Conservation (phyloP, 2,329 filamentous ascomycete species). For the Beauveria asiatica region DNA sequence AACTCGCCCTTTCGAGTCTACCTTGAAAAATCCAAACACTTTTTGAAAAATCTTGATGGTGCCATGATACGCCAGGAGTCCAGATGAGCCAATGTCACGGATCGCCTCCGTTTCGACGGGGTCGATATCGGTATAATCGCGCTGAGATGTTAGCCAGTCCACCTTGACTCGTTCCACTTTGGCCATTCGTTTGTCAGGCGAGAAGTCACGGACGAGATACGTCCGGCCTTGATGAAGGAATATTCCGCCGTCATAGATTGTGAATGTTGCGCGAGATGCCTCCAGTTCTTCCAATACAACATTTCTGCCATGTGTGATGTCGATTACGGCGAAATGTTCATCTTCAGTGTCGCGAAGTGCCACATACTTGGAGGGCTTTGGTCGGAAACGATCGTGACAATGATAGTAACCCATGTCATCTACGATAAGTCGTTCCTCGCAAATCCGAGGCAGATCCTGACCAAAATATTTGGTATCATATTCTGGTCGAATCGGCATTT, state of each 20-base stretch:
- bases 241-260: constrained; percentile 92
- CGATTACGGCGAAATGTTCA: constrained; percentile 88
- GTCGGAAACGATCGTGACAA: constrained; percentile 80
- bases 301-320: constrained; percentile 76
- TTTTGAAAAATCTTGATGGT: constrained; percentile 77
- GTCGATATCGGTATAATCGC: constrained; percentile 91
- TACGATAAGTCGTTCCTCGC: constrained; percentile 61
- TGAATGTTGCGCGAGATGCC: constrained; percentile 88
- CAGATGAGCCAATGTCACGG: constrained; percentile 54
- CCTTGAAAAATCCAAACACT: constrained; percentile 95
- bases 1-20: constrained; percentile 78
- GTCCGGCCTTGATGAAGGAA: constrained; percentile 93
- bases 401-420: constrained; percentile 81
- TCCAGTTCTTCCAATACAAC: constrained; percentile 91
- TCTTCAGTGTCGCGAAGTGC: constrained; percentile 83
- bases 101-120: constrained; percentile 87
- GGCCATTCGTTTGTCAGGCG: constrained; percentile 70
- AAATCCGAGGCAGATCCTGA: constrained; percentile 59
- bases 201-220: constrained; percentile 86
- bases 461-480: constrained; percentile 77
- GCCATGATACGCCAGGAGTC: constrained; percentile 73
- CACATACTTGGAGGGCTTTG: constrained; percentile 72
- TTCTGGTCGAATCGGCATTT: constrained; percentile 80
- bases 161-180: constrained; percentile 84
- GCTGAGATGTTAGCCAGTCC: constrained; percentile 89